A percentile compares a stretch with the other conserved stretches of the same genome.
Evolutionary conservation across 2,329 filamentous ascomycete genomes (phyloP).

Genomic region (Trichoderma brevicompactum): DNA sequence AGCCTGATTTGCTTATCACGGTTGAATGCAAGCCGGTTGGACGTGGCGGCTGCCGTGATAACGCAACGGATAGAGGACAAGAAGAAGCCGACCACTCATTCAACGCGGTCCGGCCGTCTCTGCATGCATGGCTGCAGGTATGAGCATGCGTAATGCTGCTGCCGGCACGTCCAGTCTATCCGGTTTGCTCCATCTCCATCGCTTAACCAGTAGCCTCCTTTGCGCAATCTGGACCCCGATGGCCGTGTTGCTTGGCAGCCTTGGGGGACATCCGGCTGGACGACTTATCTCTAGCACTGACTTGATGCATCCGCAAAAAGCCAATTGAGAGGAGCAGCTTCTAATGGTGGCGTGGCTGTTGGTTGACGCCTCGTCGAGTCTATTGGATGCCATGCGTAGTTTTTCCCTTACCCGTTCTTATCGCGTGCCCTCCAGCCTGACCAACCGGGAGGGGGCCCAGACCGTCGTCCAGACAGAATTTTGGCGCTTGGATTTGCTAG

Average conservation of each 20-base stretch:
- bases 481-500: conserved; percentile 20
- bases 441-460: conserved; percentile 18
- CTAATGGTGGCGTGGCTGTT: conserved; percentile 15
- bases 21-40: background rate
- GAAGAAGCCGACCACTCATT: background rate
- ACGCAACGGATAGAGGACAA: background rate
- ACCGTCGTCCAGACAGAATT: conserved; percentile 7
- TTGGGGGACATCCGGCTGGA: background rate
- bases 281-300: too few species aligned
- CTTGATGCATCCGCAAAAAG: background rate
- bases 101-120: background rate
- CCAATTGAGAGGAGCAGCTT: conserved; percentile 1
- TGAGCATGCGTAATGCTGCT: conserved; percentile 3
- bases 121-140: background rate
- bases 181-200: conserved; percentile 23
- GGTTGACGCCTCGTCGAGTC: conserved; percentile 23
- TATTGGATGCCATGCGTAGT: conserved; percentile 12
- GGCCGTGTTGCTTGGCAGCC: conserved; percentile 9
- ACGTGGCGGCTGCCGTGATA: background rate
- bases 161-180: background rate
- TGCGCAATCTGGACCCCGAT: conserved; percentile 25
- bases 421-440: conserved; percentile 22
- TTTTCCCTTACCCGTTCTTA: conserved; percentile 4
- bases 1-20: background rate
- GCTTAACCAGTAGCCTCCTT: conserved; percentile 14